Base-by-base conservation (phyloP, 129 eudicot species). In the Dittrichia graveolens region DNA sequence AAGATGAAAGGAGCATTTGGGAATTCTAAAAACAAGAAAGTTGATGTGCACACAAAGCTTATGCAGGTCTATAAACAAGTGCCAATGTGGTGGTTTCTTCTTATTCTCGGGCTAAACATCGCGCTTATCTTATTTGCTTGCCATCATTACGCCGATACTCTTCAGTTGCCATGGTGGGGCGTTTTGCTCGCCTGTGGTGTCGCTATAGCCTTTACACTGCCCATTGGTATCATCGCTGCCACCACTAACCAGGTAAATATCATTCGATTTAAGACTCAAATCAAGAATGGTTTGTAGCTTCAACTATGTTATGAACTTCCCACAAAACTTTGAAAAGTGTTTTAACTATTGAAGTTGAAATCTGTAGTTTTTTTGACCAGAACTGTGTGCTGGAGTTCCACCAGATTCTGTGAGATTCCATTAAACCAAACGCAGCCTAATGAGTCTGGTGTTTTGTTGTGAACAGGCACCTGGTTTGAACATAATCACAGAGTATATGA, bases 141-240 rank as follows among this genome's bases (percentile, higher is more conserved):
- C 56, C 8, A 7, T 5, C 53, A 76, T 52, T 85, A 82, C 59
- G 60, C 75, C 2, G 80, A 84, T 10, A 52, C 67, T 5, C 85
- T 90, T 38, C 96, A 90, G 62, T 69, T 90, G 77, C 90, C 85
- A 40, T 87, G 86, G 87, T 90, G 91, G 93, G 93, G 88, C 24
- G 88, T 85, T 49, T 39, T 87, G 43, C 74, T 90, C 37, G 90
- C 96, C 44, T 83, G 85, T 46, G 85, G 41, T 8, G 49, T 87
- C 1, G 84, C 94, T 37, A 42, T 83, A 24, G 4, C 52, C 14
- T 85, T 87, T 64, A 90, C 96, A 24, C 85, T 90, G 19, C 96
- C 96, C 8, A 76, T 90, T 44, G 89, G 96, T 19, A 79, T 83
- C 70, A 84, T 90, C 47, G 3, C 50, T 42, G 96, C 96, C 55